Conservation (phyloP, 1,139 yeast species). For the Pichia sp. region DNA sequence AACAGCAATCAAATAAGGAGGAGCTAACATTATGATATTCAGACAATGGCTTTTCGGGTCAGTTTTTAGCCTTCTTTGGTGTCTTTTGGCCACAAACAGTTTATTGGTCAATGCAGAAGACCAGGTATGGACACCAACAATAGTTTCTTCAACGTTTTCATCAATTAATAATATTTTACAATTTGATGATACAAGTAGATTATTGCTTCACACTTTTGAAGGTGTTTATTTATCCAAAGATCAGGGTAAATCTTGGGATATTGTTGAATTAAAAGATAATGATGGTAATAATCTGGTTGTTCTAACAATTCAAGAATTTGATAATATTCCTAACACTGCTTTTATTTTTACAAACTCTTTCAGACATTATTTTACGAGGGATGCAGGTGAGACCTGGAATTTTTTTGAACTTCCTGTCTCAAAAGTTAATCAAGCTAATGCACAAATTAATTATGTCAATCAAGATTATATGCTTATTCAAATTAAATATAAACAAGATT, state of each 20-base stretch:
- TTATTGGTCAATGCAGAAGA: conserved; percentile 6
- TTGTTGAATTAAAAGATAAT: conserved; percentile 29
- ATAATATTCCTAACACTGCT: conserved; percentile 49
- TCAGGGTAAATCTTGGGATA: conserved; percentile 53
- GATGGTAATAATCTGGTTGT: conserved; percentile 28
- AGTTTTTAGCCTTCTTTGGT: background rate
- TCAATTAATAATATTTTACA: conserved; percentile 29
- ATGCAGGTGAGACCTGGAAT: conserved; percentile 56
- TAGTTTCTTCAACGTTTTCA: conserved; percentile 1
- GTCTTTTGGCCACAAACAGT: background rate
- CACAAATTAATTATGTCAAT: conserved; percentile 25
- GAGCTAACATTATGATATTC: too few relatives aligned
- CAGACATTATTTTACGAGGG: conserved; percentile 46
- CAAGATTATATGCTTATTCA: conserved; percentile 21
- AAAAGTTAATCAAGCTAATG: background rate
- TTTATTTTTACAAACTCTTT: conserved; percentile 40
- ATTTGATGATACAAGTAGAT: conserved; percentile 51
- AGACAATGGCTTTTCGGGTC: too few relatives aligned
- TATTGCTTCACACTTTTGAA: conserved; percentile 36
- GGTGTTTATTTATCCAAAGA: conserved; percentile 42
- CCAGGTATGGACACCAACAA: conserved; percentile 6
- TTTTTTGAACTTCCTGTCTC: conserved; percentile 30
- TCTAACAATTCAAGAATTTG: conserved; percentile 28
- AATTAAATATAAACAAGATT: conserved; percentile 16
- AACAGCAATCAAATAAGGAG: too few relatives aligned